Conservation (phyloP, 306 rosid species). For the Cotoneaster glaucophyllus region DNA sequence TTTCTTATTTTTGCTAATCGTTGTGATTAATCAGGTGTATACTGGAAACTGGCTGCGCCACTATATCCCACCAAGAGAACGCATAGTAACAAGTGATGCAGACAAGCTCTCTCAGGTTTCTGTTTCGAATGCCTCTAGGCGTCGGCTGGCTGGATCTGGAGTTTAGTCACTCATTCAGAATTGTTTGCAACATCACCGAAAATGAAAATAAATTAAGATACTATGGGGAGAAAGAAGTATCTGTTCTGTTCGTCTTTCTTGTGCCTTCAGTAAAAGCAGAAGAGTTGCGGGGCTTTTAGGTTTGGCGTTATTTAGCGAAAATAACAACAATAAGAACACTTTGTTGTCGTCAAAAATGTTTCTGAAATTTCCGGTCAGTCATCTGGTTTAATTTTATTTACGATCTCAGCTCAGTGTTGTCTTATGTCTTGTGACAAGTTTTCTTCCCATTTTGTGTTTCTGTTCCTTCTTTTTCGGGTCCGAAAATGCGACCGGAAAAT, state of each 20-base stretch:
- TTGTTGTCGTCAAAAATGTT: neutral
- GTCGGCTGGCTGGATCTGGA: constrained; percentile 69
- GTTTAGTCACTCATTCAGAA: constrained; percentile 19
- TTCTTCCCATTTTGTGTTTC: neutral
- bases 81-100: constrained; percentile 32
- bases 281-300: neutral
- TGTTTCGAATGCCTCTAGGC: constrained; percentile 70
- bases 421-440: neutral
- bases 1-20: constrained; percentile 3
- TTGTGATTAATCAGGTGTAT: constrained; percentile 51
- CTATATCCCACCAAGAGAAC: constrained; percentile 46
- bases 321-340: constrained; percentile 8
- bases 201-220: neutral
- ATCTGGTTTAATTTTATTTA: neutral
- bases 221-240: neutral
- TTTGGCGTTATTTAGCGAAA: neutral
- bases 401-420: no score
- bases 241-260: neutral
- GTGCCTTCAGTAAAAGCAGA: neutral
- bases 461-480: no score
- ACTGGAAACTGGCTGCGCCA: constrained; percentile 77
- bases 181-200: neutral
- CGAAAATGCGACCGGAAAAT: no score
- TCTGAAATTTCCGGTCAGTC: neutral
- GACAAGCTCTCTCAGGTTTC: constrained; percentile 71